phyloP scores from a whole-genome alignment of 306 rosid species.

The Sicyos baderoa region DNA sequence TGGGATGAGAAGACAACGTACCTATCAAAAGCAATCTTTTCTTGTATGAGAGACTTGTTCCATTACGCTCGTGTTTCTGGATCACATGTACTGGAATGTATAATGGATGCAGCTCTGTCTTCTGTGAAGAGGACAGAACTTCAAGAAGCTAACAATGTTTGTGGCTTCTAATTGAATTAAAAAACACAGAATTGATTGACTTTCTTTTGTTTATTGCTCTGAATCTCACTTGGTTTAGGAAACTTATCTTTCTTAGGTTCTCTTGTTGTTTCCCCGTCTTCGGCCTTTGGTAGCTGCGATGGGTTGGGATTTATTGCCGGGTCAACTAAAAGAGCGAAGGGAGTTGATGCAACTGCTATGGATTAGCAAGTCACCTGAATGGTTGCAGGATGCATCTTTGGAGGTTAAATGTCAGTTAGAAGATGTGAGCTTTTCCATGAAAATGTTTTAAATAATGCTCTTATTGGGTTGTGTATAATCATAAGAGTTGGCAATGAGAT shows the following conservation, averaged over 20 bases:
- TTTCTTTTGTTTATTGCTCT: conserved; percentile 16
- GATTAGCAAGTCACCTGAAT: conserved; percentile 76
- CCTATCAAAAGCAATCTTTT: conserved; percentile 36
- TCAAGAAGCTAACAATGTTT: conserved; percentile 83
- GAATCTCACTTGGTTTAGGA: conserved; percentile 18
- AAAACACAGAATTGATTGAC: conserved; percentile 17
- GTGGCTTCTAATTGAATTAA: conserved; percentile 34
- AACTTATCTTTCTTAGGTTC: conserved; percentile 44
- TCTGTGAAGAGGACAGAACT: conserved; percentile 83
- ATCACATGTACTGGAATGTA: conserved; percentile 74
- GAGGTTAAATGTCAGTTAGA: conserved; percentile 64
- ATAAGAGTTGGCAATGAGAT: conserved; percentile 20
- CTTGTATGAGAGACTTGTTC: conserved; percentile 66
- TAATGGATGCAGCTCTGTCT: conserved; percentile 75
- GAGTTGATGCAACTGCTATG: conserved; percentile 83
- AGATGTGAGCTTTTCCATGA: conserved; percentile 50
- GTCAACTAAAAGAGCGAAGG: conserved; percentile 68
- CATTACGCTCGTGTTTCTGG: conserved; percentile 94
- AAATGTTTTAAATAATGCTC: conserved; percentile 20
- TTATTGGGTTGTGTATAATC: conserved; percentile 28
- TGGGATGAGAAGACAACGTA: conserved; percentile 28
- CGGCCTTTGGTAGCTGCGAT: conserved; percentile 85
- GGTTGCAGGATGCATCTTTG: conserved; percentile 75
- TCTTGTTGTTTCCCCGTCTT: conserved; percentile 79
- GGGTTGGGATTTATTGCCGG: conserved; percentile 95